Conservation (phyloP, 169 alveolate genomes). For the Babesia bovis region DNA sequence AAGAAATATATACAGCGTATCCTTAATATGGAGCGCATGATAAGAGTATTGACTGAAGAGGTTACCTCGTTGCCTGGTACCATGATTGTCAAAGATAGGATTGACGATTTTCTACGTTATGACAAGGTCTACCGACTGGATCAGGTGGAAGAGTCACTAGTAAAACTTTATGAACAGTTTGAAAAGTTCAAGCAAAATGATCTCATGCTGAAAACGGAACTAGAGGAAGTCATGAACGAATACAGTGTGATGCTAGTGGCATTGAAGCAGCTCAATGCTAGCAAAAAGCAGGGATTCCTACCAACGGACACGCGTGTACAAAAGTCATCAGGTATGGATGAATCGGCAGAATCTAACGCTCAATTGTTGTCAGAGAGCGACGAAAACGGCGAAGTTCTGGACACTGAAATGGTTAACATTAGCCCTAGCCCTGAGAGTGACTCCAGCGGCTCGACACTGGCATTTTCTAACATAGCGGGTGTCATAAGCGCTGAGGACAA, state of each 20-base stretch:
- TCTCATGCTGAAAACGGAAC: slow-evolving; percentile 75
- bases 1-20: slow-evolving; percentile 88
- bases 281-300: slow-evolving; percentile 2
- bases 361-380: slow-evolving; percentile 58
- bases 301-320: slow-evolving; percentile 30
- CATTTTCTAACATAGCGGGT: slow-evolving; percentile 89
- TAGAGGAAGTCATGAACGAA: slow-evolving; percentile 83
- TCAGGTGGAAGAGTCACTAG: slow-evolving; percentile 85
- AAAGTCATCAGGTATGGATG: slow-evolving; percentile 53
- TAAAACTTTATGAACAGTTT: slow-evolving; percentile 85
- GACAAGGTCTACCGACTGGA: slow-evolving; percentile 81
- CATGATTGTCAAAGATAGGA: slow-evolving; percentile 73
- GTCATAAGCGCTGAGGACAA: slow-evolving; percentile 88
- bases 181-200: slow-evolving; percentile 85
- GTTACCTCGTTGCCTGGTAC: slow-evolving; percentile 80
- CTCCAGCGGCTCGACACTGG: slow-evolving; percentile 49
- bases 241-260: slow-evolving; percentile 80
- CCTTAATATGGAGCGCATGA: slow-evolving; percentile 89
- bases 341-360: slow-evolving; percentile 62
- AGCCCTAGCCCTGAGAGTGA: slow-evolving; percentile 2
- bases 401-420: slow-evolving; percentile 57
- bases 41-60: slow-evolving; percentile 80
- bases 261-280: slow-evolving; percentile 69
- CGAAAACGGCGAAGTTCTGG: slow-evolving; percentile 51
- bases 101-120: slow-evolving; percentile 80